These are phyloP conservation scores for Termitomyces sp. DNA, from an alignment of 768 basidiomycete species.

Conservation along the genomic window DNA sequence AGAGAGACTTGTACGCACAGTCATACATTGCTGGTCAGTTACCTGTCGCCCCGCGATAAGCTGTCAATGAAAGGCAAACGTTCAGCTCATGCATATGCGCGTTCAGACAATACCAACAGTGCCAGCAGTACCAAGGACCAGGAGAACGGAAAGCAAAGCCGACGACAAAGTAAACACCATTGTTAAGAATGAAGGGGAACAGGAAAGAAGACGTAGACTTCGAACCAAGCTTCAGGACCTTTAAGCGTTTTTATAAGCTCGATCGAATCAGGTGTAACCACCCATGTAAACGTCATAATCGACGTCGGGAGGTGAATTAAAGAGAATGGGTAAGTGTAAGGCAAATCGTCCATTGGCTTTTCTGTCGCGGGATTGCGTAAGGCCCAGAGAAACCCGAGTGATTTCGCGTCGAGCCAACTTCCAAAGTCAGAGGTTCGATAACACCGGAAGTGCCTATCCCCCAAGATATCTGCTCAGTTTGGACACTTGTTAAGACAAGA, in stretches of 20 bases:
- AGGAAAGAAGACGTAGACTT: neutral
- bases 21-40: slow-evolving; percentile 9
- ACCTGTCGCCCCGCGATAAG: slow-evolving; percentile 9
- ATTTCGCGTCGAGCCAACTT: neutral
- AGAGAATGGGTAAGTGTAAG: neutral
- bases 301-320: neutral
- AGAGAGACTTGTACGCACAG: slow-evolving; percentile 14
- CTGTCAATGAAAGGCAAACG: neutral
- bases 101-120: slow-evolving; percentile 2
- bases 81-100: neutral
- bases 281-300: slow-evolving; percentile 2
- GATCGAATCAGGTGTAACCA: slow-evolving; percentile 5
- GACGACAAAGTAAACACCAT: neutral
- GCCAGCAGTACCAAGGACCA: slow-evolving; percentile 1
- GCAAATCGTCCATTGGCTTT: neutral
- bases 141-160: neutral
- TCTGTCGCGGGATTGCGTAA: neutral
- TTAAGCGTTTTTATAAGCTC: neutral
- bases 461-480: neutral
- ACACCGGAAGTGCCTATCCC: neutral
- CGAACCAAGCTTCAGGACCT: neutral
- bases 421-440: neutral
- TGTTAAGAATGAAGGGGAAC: neutral
- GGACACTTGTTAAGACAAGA: neutral
- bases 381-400: too few relatives aligned